These are phyloP conservation scores for Chenopodium formosanum DNA, from an alignment of 148 eudicot species.

Conservation along the genomic window DNA sequence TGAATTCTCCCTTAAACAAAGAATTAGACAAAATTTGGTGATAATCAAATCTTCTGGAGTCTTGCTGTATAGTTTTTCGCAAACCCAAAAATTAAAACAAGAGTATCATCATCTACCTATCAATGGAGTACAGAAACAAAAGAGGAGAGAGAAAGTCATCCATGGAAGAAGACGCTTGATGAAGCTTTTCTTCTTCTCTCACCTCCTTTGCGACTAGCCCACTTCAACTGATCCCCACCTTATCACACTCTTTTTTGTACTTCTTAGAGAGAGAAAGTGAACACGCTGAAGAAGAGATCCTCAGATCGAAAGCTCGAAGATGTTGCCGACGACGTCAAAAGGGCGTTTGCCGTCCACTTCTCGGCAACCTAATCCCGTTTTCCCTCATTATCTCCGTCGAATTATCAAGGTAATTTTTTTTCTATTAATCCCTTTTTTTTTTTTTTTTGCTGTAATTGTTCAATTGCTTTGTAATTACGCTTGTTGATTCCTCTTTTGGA, in stretches of 20 bases:
- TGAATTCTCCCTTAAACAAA: no score
- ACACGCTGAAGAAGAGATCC: slow-evolving; percentile 20
- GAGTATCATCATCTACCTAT: background rate
- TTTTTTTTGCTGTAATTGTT: background rate
- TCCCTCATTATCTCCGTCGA: slow-evolving; percentile 77
- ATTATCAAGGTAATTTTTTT: slow-evolving; percentile 55
- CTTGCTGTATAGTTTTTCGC: background rate
- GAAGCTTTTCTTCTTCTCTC: slow-evolving; percentile 4
- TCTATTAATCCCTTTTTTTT: background rate
- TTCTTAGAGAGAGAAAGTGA: background rate
- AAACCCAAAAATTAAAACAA: background rate
- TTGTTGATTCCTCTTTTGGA: slow-evolving; percentile 2
- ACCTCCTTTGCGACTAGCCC: background rate
- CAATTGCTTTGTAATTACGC: background rate
- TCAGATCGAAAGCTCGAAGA: slow-evolving; percentile 19
- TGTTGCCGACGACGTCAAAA: slow-evolving; percentile 69
- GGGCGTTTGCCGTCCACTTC: slow-evolving; percentile 52
- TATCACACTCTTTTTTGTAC: background rate
- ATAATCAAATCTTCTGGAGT: background rate
- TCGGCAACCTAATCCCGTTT: slow-evolving; percentile 53
- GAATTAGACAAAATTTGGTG: background rate
- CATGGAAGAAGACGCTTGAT: background rate
- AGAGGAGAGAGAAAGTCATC: background rate
- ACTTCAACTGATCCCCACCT: background rate
- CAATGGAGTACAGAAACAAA: background rate